Base-by-base conservation (phyloP, 805 yeast genomes). In the Candida multigemmis region DNA sequence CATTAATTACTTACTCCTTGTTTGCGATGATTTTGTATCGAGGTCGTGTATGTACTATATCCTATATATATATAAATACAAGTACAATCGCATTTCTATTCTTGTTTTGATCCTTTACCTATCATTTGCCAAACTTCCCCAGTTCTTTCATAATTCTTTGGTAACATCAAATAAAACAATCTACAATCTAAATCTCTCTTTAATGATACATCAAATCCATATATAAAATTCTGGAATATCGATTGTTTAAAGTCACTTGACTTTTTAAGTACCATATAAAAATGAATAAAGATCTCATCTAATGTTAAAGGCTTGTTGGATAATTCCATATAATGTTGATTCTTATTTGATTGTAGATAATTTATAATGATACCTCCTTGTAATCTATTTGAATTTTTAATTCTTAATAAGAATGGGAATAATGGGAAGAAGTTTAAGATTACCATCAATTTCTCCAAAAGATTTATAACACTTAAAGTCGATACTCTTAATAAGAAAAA, bases 351-450 rank as follows among this genome's bases (percentile, higher is more conserved):
- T 32, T 32, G 8, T 33, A 29, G 12, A 45, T 17, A 16, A 41
- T 40, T 13, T 47, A 42, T 28, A 71, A 54, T 7, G 41, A 72
- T 48, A 1, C 77, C 77, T 1, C 74, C 74, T 25, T 74, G 77
- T 12, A 72, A 43, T 28, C 78, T 60, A 28, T 70, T 74, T 6
- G 85, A 75, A 46, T 87, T 89, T 48, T 89, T 91, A 24, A 84
- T 24, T 40, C 91, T 72, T 24, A 91, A 56, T 27, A 93, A 57
- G 3, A 89, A 44, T 1, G 85, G 87, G 53, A 91, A 89, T 7
- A 89, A 45, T 2, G 99, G 99, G 45, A 80, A 72, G 46, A 87
- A 87, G 45, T 87, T 89, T 30, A 86, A 48, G 17, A 73, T 48
- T 5, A 87, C 72, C 36, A 84, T 62, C 0, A 62, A 25, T 22